Base-by-base conservation (phyloP, 2,329 filamentous ascomycete genomes). In the Penicillium sp. region DNA sequence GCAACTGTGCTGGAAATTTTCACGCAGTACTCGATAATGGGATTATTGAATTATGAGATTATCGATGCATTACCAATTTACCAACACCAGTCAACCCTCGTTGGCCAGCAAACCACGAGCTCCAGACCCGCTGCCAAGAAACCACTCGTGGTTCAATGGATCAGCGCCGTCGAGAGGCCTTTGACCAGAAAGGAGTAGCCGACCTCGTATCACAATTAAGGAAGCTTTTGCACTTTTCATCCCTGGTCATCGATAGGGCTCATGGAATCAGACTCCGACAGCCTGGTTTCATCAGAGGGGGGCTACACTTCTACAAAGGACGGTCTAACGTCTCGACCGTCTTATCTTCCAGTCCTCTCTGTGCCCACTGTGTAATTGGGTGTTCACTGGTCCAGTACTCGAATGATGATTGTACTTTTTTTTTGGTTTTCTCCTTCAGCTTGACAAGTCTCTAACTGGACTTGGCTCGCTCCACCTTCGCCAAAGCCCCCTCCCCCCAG, bases 81-180 rank as follows among this genome's bases (percentile, higher is more conserved):
- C 29, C 29, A 32, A 5, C 8, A 32, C 8, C 7, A 32, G 29
- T 32, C 29, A 39, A 12, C 40, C 36, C 27, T 27, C 13, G 18
- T 37, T 9, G 24, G 24, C 36, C 24, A 38, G 36, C 36, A 9
- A 33, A 27, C n/a, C 34, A 38, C 40, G 42, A 43, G 46, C 28
- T 43, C 43, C 38, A 35, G 45, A 25, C 39, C 35, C 40, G 35
- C 39, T 34, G 35, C 40, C 40, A 32, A 43, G 40, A 47, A 28
- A n/a, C 36, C 40, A 47, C 46, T 39, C 39, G 33, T 39, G 40
- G 34, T 13, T 39, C 35, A 28, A 47, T 24, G 40, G 40, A 33
- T 24, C 26, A 43, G 5, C 9, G 39, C 34, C 46, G 28, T 28
- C 4, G 38, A 29, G 32, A 39, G 13, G 4, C 29, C 29, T 32